Evolutionary conservation across 306 rosid species (phyloP), one percentile per base, ranked within the genome.

Genomic region (Trifolium subterraneum): DNA sequence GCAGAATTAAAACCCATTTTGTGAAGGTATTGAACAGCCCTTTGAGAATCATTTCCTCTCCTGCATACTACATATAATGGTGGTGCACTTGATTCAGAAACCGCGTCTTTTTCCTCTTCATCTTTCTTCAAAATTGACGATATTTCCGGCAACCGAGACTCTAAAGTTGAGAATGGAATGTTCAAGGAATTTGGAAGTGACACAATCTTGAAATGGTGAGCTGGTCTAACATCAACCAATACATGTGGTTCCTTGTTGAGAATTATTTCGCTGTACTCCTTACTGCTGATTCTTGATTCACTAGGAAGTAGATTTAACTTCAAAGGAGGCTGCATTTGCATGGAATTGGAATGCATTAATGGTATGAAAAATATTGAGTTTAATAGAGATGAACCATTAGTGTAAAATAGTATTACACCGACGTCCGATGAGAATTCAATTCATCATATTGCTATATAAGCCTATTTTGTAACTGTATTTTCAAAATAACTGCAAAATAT

Each of bases 21-120:
- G 66, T 87, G 93, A 77, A 94, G 97, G 74, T 20, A 58, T 85
- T 83, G 86, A 81, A 92, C 93, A 36, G 99, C 99, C 81, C 88
- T 88, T 79, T 94, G 97, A 47, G 99, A 94, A 90, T 94, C 99
- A 85, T 94, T 94, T 44, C 97, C 99, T 65, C 97, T 86, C 82
- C 96, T 84, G 77, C 99, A 94, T 13, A 94, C 77, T n/a, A 90
- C 92, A 70, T 87, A 94, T 54, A 81, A 45, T 42, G 55, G 70
- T 9, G 78, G 70, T 9, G 78, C 81, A 42, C 38, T 45, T 60
- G 78, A 79, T 4, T 68, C 83, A 79, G 78, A 55, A 55, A 35
- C 78, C 12, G 22, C 27, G 58, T 61, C 79, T 22, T 29, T 76
- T 10, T 55, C 74, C 23, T 64, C 77, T 64, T 81, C 77, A 31